Conservation (phyloP, 768 basidiomycete species). For the Dendrothele bispora region DNA sequence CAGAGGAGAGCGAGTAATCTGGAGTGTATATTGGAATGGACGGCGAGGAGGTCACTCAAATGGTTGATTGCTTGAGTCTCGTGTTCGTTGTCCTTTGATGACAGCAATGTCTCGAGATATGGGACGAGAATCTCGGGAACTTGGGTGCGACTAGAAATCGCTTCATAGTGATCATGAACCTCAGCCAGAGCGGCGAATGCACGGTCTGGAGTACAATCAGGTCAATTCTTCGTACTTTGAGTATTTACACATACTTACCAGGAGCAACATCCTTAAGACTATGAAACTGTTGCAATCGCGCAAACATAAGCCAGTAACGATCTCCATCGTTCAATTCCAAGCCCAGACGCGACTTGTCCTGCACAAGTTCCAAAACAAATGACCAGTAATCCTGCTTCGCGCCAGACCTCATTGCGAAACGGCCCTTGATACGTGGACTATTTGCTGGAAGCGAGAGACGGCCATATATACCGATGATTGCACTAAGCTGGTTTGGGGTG, state of each 20-base stretch:
- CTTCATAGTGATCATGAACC: slow-evolving; percentile 41
- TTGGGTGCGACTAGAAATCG: slow-evolving; percentile 34
- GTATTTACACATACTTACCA: neutral
- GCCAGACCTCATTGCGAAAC: slow-evolving; percentile 23
- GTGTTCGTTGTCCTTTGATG: slow-evolving; percentile 22
- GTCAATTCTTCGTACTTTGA: no score
- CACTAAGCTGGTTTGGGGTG: slow-evolving; percentile 33
- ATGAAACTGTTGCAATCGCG: slow-evolving; percentile 33
- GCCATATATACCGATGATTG: slow-evolving; percentile 50
- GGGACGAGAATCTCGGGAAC: slow-evolving; percentile 45
- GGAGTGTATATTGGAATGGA: slow-evolving; percentile 30
- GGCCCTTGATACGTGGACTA: slow-evolving; percentile 20
- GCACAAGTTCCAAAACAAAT: slow-evolving; percentile 44
- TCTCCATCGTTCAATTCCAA: slow-evolving; percentile 41
- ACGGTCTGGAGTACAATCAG: slow-evolving; percentile 7
- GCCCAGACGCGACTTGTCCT: slow-evolving; percentile 40
- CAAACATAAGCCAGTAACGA: slow-evolving; percentile 63
- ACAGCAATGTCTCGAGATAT: slow-evolving; percentile 43
- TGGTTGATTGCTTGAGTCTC: slow-evolving; percentile 30
- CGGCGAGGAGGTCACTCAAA: slow-evolving; percentile 37
- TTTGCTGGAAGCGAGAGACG: slow-evolving; percentile 39
- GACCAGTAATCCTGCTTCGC: slow-evolving; percentile 43
- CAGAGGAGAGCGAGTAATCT: slow-evolving; percentile 42
- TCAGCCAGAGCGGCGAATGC: slow-evolving; percentile 21
- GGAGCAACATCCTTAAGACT: slow-evolving; percentile 10